These are phyloP conservation scores for Xylariaceae sp. DNA, from an alignment of 2,329 filamentous ascomycete species.

Conservation along the genomic window DNA sequence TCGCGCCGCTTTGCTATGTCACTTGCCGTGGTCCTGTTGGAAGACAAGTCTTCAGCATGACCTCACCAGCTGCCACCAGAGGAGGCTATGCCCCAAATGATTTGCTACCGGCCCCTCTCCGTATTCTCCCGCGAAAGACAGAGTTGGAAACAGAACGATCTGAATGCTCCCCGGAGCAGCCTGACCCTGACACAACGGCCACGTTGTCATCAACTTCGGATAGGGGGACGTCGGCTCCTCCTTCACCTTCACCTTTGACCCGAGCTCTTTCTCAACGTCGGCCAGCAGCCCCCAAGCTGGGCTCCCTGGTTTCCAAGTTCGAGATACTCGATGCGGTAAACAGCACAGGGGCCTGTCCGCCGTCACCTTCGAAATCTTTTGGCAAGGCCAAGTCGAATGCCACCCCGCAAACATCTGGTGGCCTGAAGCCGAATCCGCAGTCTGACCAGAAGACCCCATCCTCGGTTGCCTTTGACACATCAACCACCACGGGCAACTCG, in stretches of 20 bases:
- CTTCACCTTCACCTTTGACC: slow-evolving; percentile 1
- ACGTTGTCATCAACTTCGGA: too few species aligned
- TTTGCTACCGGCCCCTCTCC: too few species aligned
- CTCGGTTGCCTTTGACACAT: neutral
- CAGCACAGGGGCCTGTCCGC: slow-evolving; percentile 10
- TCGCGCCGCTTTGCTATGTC: too few species aligned
- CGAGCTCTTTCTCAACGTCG: slow-evolving; percentile 9
- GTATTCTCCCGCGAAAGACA: too few species aligned
- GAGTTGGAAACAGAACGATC: too few species aligned
- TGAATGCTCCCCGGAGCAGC: too few species aligned
- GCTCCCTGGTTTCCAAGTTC: slow-evolving; percentile 27
- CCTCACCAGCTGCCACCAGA: too few species aligned
- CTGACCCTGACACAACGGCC: too few species aligned
- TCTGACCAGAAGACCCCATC: slow-evolving; percentile 1
- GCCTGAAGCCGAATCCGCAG: neutral
- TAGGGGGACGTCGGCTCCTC: too few species aligned
- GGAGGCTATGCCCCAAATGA: too few species aligned
- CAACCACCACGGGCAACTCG: slow-evolving; percentile 1
- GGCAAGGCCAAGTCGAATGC: slow-evolving; percentile 3
- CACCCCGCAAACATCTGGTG: slow-evolving; percentile 5
- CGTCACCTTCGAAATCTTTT: neutral
- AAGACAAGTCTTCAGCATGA: too few species aligned
- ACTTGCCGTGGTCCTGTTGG: too few species aligned
- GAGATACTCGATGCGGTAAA: slow-evolving; percentile 23
- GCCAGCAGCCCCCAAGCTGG: slow-evolving; percentile 15